Percentiles rank a stretch among this genome's conserved stretches.
These are phyloP conservation scores for Colletotrichum gigasporum DNA, from an alignment of 2,329 filamentous ascomycete genomes.

Conservation along the genomic window DNA sequence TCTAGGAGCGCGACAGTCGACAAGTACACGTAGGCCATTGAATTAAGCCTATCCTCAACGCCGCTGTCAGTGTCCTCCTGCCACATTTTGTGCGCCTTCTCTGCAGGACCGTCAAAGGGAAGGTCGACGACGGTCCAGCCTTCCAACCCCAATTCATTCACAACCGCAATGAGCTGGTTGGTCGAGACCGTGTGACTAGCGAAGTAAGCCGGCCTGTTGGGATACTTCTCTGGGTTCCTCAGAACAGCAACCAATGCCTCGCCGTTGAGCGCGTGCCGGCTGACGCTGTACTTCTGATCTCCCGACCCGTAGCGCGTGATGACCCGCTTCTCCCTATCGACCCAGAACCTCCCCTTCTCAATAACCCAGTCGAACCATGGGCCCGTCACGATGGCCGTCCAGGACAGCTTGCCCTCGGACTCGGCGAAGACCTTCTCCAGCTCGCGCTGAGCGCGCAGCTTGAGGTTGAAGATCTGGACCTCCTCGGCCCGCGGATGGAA, in stretches of 20 bases:
- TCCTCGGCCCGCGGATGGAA: constrained; percentile 31
- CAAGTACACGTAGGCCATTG: constrained; percentile 23
- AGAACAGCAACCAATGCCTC: constrained; percentile 27
- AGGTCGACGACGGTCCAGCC: not conserved
- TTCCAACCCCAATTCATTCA: not conserved
- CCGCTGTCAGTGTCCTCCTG: constrained; percentile 8
- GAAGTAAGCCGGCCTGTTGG: constrained; percentile 9
- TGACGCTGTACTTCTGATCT: constrained; percentile 17
- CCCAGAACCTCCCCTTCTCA: constrained; percentile 33
- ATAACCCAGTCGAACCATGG: constrained; percentile 36
- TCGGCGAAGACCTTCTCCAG: constrained; percentile 25
- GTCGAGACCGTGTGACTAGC: constrained; percentile 23
- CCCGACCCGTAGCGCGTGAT: constrained; percentile 30
- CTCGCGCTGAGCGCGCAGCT: constrained; percentile 36
- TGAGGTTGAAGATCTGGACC: constrained; percentile 27
- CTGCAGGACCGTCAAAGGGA: not conserved
- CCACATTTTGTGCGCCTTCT: constrained; percentile 10
- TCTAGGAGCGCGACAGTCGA: constrained; percentile 28
- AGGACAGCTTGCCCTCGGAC: constrained; percentile 15
- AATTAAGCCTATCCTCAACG: constrained; percentile 16
- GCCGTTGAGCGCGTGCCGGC: constrained; percentile 13
- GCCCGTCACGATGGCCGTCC: constrained; percentile 35
- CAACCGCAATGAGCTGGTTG: constrained; percentile 9
- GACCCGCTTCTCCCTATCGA: constrained; percentile 14
- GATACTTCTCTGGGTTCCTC: not conserved